Evolutionary conservation across 441 rosid genomes (phyloP).

Genomic region (Croton setiger): DNA sequence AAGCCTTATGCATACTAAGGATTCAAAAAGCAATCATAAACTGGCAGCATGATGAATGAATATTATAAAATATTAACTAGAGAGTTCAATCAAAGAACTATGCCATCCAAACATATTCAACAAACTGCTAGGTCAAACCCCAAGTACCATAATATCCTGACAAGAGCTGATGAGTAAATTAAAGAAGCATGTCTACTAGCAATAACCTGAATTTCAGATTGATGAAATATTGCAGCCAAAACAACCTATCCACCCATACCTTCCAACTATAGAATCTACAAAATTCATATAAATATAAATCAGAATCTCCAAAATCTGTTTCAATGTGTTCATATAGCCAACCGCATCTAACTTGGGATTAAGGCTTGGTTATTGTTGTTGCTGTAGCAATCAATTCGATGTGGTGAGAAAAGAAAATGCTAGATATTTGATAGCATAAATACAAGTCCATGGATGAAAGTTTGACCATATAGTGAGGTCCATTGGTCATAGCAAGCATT

Average conservation of each 20-base stretch:
- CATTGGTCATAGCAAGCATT: neutral
- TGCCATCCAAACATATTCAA: neutral
- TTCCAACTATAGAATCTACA: conserved; percentile 2
- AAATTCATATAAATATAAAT: neutral
- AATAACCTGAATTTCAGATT: neutral
- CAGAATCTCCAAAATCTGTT: too few species aligned
- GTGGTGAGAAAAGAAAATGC: neutral
- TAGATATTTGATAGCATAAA: neutral
- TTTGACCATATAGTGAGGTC: neutral
- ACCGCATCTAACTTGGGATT: too few species aligned
- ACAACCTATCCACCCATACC: neutral
- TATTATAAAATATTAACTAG: neutral
- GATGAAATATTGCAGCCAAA: neutral
- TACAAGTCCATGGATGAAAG: neutral
- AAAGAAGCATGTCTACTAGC: neutral
- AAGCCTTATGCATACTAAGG: neutral
- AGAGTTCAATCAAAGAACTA: neutral
- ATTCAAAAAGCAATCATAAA: neutral
- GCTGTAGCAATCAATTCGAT: too few species aligned
- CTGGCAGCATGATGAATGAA: neutral
- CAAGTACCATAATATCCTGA: neutral
- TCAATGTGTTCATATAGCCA: too few species aligned
- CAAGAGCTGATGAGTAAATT: neutral
- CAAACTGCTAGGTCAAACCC: neutral
- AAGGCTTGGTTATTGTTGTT: too few species aligned